These are phyloP conservation scores for Glycine soja DNA, from an alignment of 306 rosid species.

Conservation along the genomic window DNA sequence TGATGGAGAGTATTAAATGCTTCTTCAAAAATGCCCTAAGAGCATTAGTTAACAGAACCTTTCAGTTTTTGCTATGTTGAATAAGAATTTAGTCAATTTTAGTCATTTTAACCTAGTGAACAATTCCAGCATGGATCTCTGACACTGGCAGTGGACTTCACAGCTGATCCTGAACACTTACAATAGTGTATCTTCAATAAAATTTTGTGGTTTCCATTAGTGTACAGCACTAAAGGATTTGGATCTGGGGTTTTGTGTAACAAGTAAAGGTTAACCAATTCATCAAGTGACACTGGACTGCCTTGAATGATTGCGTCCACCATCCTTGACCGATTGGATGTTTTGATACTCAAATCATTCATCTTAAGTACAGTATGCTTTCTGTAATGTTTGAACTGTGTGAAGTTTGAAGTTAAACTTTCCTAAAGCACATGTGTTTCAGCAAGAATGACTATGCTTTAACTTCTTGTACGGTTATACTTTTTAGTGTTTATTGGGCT, in stretches of 20 bases:
- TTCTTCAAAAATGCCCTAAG: not conserved
- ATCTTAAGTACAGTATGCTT: slow-evolving; percentile 19
- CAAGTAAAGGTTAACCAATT: slow-evolving; percentile 13
- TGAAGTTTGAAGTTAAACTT: slow-evolving; percentile 15
- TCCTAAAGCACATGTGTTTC: not conserved
- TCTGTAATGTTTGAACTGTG: slow-evolving; percentile 18
- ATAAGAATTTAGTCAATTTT: not conserved
- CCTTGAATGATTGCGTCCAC: slow-evolving; percentile 31
- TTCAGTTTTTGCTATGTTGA: slow-evolving; percentile 22
- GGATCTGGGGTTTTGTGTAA: slow-evolving; percentile 19
- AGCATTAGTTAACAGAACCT: not conserved
- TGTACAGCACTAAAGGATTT: slow-evolving; percentile 6
- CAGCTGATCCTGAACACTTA: slow-evolving; percentile 41
- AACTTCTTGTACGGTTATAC: not conserved
- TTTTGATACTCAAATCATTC: slow-evolving; percentile 14
- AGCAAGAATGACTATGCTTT: slow-evolving; percentile 1
- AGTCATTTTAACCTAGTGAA: slow-evolving; percentile 26
- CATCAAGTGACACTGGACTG: slow-evolving; percentile 5
- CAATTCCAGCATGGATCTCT: slow-evolving; percentile 48
- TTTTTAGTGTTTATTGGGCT: not conserved
- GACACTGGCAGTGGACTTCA: slow-evolving; percentile 22
- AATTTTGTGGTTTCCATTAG: slow-evolving; percentile 15
- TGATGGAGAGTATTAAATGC: not conserved
- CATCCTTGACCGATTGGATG: not conserved
- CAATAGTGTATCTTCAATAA: slow-evolving; percentile 17